Percentiles rank a stretch among this genome's conserved stretches.
phyloP scores from a whole-genome alignment of 106 monocot species.

The Narthecium ossifragum region DNA sequence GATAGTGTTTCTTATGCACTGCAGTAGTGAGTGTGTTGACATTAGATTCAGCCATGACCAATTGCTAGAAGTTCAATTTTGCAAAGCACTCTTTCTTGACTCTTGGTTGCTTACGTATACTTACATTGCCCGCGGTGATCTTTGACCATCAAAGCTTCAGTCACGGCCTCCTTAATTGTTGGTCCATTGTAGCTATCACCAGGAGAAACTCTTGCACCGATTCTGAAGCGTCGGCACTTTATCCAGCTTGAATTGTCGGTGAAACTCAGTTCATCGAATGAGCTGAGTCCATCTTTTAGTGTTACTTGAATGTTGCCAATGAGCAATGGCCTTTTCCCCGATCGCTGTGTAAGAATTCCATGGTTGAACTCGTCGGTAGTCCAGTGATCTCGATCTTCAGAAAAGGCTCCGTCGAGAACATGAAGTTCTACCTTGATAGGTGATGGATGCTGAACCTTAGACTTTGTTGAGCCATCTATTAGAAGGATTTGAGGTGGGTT shows the following conservation, averaged over 20 bases:
- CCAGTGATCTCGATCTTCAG: slow-evolving; percentile 26
- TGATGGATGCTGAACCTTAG: slow-evolving; percentile 8
- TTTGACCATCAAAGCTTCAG: slow-evolving; percentile 25
- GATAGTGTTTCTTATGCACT: slow-evolving; percentile 2
- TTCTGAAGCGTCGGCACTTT: slow-evolving; percentile 15
- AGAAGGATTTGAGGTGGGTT: too few species aligned
- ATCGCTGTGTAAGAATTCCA: slow-evolving; percentile 24
- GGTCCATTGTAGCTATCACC: slow-evolving; percentile 8
- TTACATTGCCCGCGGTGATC: slow-evolving; percentile 37
- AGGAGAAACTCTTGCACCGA: slow-evolving; percentile 23
- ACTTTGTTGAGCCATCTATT: too few species aligned
- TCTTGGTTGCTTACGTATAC: too few species aligned
- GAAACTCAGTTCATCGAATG: slow-evolving; percentile 12
- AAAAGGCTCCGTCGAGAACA: slow-evolving; percentile 43
- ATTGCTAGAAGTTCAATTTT: too few species aligned
- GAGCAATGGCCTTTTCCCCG: slow-evolving; percentile 44
- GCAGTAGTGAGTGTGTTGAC: too few species aligned
- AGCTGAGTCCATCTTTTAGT: slow-evolving; percentile 10
- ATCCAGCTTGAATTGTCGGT: slow-evolving; percentile 36
- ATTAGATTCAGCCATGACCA: too few species aligned
- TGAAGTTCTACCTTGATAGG: slow-evolving; percentile 31
- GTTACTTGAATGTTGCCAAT: slow-evolving; percentile 30
- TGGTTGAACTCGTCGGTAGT: slow-evolving; percentile 26
- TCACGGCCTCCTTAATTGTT: slow-evolving; percentile 24
- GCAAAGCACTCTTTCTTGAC: too few species aligned